Percentiles rank a stretch among this genome's conserved stretches.
phyloP scores from a whole-genome alignment of 169 alveolate species.

The Eimeria zaria region DNA sequence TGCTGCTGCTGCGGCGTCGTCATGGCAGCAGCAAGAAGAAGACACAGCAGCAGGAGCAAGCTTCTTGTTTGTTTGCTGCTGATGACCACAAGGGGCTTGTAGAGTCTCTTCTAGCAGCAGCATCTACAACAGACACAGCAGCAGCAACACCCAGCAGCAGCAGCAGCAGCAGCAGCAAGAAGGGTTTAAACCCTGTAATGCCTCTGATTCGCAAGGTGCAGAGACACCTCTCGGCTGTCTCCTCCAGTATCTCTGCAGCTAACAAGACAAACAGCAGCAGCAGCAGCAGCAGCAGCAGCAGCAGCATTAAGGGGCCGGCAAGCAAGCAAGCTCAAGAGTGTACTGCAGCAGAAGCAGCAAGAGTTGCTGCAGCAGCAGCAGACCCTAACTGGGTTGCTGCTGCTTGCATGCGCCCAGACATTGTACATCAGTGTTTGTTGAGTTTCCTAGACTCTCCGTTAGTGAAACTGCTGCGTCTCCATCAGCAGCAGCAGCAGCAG shows the following conservation, averaged over 20 bases:
- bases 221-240: no score
- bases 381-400: conserved; percentile 17
- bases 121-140: no score
- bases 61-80: no score
- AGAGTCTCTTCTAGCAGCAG: no score
- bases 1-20: no score
- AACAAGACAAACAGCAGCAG: background rate
- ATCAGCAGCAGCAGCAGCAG: conserved; percentile 47
- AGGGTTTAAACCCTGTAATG: background rate
- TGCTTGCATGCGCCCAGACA: background rate
- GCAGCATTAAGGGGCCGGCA: background rate
- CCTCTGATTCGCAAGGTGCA: background rate
- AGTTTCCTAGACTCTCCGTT: background rate
- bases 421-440: background rate
- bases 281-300: conserved; percentile 42
- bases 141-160: no score
- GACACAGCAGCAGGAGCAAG: no score
- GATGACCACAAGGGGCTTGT: no score
- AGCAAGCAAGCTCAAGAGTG: background rate
- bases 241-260: background rate
- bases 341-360: conserved; percentile 58
- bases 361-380: conserved; percentile 70
- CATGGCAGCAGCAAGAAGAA: no score
- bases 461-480: conserved; percentile 19
- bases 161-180: no score